Conservation (phyloP, 441 rosid species). For the Isatis lusitanica region DNA sequence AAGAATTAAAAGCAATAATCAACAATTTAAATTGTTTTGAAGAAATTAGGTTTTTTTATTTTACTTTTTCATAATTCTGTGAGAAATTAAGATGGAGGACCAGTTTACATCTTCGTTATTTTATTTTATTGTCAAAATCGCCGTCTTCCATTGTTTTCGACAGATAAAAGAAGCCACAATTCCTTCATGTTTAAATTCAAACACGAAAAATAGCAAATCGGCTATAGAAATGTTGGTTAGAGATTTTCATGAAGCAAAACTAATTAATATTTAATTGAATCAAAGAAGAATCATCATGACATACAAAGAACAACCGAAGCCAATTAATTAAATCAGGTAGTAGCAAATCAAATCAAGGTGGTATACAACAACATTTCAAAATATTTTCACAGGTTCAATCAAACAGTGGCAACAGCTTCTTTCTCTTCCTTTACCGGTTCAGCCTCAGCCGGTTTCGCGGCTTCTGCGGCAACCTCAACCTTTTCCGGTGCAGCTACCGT, state of each 20-base stretch:
- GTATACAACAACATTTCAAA: slow-evolving; percentile 24
- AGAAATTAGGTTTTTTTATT: neutral
- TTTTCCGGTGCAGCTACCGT: slow-evolving; percentile 10
- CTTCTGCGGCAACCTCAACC: neutral
- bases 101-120: neutral
- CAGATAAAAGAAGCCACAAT: neutral
- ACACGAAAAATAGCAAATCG: neutral
- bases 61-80: too few species aligned
- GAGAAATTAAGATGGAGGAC: neutral
- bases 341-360: slow-evolving; percentile 32
- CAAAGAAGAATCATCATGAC: slow-evolving; percentile 16
- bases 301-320: slow-evolving; percentile 30
- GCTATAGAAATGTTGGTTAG: neutral
- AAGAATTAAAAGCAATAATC: neutral
- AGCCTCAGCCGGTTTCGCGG: neutral
- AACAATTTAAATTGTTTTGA: neutral
- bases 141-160: neutral
- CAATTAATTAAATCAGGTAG: slow-evolving; percentile 15
- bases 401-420: slow-evolving; percentile 32
- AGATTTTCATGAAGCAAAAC: neutral
- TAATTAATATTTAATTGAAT: slow-evolving; percentile 29
- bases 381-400: slow-evolving; percentile 19
- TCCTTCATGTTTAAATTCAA: neutral
- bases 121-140: too few species aligned
- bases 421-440: slow-evolving; percentile 28